Evolutionary conservation across 23 red algal genomes (phyloP), one percentile per base, ranked within the genome.

Genomic region (Agarophyton chilense): DNA sequence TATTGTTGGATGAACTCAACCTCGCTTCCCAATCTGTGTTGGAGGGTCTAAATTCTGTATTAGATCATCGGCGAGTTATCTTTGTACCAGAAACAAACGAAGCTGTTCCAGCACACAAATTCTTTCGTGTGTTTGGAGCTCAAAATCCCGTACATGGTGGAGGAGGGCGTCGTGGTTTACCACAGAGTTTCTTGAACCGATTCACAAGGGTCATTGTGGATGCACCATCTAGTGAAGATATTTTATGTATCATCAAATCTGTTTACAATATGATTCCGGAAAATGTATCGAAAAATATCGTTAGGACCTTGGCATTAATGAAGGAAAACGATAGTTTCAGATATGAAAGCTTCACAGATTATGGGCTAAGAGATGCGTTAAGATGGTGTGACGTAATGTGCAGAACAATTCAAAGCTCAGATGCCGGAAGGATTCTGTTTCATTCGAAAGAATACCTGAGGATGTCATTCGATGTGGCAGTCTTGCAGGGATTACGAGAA

Each of bases 1-100:
- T 99, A 56, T 75, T 99, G 32, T 61, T 99, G 19, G 97, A 99
- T 86, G 97, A 99, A 56, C 41, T 99, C 14, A 99, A 99, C 50
- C 84, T 99, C 2, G 97, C 97, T 22, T 92, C 88, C 14, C 97
- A 99, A 87, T 91, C 93, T 54, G 97, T 99, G 22, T 81, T 99
- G 18, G 97, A 99, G 57, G 97, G 97, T 67, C 92, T 99, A 35
- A 99, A 99, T 54, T 85, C 89, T 32, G 34, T 99, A 32, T 63
- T 99, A 62, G 97, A 99, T 67, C 93, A 99, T 82, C 67, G 97
- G 33, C 47, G 89, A 38, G 51, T 74, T 5, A 36, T 96, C 33
- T 91, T 64, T 36, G 82, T 99, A 24, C 74, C 97, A 40, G 97
- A 99, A 82, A 49, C 85, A 18, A 84, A 86, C 25, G n/a, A 56